These are phyloP conservation scores for Graphilbum sp. DNA, from an alignment of 2,329 filamentous ascomycete genomes.

Conservation along the genomic window DNA sequence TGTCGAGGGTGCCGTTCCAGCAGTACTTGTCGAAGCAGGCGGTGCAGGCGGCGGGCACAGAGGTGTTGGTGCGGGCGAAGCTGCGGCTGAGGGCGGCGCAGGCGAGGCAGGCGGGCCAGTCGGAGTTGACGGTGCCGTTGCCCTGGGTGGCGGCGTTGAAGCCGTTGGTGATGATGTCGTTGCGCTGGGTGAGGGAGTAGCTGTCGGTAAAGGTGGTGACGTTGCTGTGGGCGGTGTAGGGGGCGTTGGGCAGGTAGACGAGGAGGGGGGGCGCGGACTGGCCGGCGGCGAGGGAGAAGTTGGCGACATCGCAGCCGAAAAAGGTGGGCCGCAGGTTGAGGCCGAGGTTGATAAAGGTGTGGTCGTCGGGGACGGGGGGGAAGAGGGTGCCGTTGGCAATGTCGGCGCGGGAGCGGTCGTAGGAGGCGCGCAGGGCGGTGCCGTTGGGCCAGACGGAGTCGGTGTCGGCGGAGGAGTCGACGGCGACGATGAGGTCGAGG, in stretches of 20 bases:
- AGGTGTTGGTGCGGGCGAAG: slow-evolving; percentile 51
- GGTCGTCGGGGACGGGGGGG: slow-evolving; percentile 37
- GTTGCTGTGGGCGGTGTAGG: slow-evolving; percentile 64
- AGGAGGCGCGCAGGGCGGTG: slow-evolving; percentile 39
- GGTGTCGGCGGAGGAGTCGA: slow-evolving; percentile 49
- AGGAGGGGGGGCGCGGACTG: slow-evolving; percentile 14
- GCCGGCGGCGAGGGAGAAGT: slow-evolving; percentile 13
- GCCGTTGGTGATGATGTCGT: slow-evolving; percentile 73
- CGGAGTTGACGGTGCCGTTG: slow-evolving; percentile 55
- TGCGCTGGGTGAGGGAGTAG: slow-evolving; percentile 50
- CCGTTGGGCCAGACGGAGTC: slow-evolving; percentile 42
- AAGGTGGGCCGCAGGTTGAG: slow-evolving; percentile 45
- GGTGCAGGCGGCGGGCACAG: slow-evolving; percentile 54
- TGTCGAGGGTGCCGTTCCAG: slow-evolving; percentile 62
- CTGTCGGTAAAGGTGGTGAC: slow-evolving; percentile 56
- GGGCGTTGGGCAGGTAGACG: slow-evolving; percentile 68
- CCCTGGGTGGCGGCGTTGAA: slow-evolving; percentile 70
- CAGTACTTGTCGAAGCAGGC: slow-evolving; percentile 72
- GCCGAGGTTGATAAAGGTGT: slow-evolving; percentile 39
- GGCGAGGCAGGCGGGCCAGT: slow-evolving; percentile 73
- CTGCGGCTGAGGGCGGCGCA: slow-evolving; percentile 74
- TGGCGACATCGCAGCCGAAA: slow-evolving; percentile 38
- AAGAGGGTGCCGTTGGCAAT: slow-evolving; percentile 39
- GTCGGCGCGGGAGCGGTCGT: slow-evolving; percentile 30
- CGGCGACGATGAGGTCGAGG: slow-evolving; percentile 47